Evolutionary conservation across 2,329 filamentous ascomycete species (phyloP).

Genomic region (Fusarium bulbicola): DNA sequence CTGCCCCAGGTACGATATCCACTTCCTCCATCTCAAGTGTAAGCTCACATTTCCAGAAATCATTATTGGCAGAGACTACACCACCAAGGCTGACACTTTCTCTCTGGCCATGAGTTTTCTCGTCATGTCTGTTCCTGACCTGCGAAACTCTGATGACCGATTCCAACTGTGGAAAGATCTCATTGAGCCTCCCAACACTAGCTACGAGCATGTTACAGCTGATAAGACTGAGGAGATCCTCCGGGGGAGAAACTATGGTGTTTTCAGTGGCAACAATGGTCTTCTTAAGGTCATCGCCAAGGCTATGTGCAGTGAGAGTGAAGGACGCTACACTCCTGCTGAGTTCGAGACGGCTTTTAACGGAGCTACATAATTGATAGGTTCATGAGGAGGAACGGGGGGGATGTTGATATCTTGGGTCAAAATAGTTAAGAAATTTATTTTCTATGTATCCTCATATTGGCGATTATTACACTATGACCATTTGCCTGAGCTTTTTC

Average conservation of each 20-base stretch:
- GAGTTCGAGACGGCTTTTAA: conserved; percentile 1
- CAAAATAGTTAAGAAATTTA: not conserved
- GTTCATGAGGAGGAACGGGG: rapidly evolving
- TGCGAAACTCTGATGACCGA: not conserved
- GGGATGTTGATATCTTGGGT: rapidly evolving
- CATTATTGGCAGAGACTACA: not conserved
- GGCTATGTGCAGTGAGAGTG: conserved; percentile 4
- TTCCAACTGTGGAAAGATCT: conserved; percentile 21
- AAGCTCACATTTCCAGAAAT: not conserved
- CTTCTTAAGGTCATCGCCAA: conserved; percentile 11
- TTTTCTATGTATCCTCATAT: too few species aligned
- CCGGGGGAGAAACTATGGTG: not conserved
- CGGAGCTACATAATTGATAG: not conserved
- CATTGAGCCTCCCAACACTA: not conserved
- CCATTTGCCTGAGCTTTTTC: too few species aligned
- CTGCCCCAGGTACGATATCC: not conserved
- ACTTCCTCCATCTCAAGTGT: rapidly evolving
- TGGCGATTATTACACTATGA: rapidly evolving
- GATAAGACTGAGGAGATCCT: not conserved
- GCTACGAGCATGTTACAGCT: not conserved
- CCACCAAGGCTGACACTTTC: conserved; percentile 7
- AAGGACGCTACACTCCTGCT: conserved; percentile 1
- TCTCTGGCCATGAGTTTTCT: conserved; percentile 6
- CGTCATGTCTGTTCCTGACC: conserved; percentile 1
- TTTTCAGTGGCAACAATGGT: conserved; percentile 7